phyloP scores from a whole-genome alignment of 2,329 filamentous ascomycete genomes.

The Trichoderma harzianum region DNA sequence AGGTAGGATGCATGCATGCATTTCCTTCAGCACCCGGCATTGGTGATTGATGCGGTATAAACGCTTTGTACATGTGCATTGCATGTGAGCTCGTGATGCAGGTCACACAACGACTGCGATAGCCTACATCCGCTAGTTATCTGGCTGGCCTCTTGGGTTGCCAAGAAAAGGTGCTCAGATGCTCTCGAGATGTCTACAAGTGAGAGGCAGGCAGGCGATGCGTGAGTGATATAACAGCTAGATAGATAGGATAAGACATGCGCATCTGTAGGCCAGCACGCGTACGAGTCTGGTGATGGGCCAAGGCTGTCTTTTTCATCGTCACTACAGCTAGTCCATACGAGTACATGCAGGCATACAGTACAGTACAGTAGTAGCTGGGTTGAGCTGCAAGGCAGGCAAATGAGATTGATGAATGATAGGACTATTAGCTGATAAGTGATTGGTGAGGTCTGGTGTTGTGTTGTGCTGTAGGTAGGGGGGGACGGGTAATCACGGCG shows the following conservation, averaged over 20 bases:
- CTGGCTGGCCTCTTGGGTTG: neutral
- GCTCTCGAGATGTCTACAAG: neutral
- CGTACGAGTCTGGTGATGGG: neutral
- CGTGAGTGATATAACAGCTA: neutral
- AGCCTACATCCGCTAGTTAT: neutral
- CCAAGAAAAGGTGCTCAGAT: neutral
- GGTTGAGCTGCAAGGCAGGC: neutral
- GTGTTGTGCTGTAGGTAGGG: neutral
- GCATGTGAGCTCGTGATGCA: constrained; percentile 6
- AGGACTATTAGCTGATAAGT: neutral
- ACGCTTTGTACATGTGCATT: neutral
- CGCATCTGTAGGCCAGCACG: neutral
- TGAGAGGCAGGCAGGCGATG: neutral
- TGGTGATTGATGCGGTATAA: neutral
- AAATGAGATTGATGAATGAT: neutral
- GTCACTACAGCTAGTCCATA: neutral
- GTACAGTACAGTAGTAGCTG: neutral
- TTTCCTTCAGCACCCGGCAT: neutral
- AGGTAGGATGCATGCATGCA: neutral
- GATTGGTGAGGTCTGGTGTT: neutral
- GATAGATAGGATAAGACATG: neutral
- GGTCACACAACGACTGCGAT: neutral
- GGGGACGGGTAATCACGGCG: neutral
- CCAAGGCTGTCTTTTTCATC: neutral
- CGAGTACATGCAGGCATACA: neutral